Evolutionary conservation across 2,329 filamentous ascomycete genomes (phyloP), one percentile per base, ranked within the genome.

Genomic region (Fusarium sp.): DNA sequence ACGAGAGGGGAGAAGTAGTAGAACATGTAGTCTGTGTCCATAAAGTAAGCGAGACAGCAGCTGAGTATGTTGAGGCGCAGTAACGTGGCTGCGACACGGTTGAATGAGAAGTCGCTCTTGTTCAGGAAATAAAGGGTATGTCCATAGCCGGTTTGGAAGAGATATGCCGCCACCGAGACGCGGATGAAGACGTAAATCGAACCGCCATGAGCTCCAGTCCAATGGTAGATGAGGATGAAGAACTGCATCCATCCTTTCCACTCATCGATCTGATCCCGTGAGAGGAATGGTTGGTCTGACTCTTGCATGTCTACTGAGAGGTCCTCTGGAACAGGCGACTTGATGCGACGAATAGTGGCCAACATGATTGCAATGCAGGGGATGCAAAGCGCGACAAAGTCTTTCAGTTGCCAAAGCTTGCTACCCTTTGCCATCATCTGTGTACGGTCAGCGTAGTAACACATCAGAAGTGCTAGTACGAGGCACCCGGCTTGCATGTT

Each of bases 191-290:
- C 84, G 80, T 90, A 88, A 32, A 89, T 83, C 3, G 88, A 78
- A 4, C 64, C 69, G 3, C 40, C 82, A 73, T 67, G 87, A 6
- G 85, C 86, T 23, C 86, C 85, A 40, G 88, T 87, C 78, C 89
- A 91, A 69, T 90, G 86, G 74, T 89, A 91, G 16, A 89, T 81
- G 5, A 86, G 72, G 37, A 86, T 80, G 12, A 86, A 79, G 18
- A 83, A 82, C 72, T 91, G 89, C 87, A 92, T 89, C 84, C 88
- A 87, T 8, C 91, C 91, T 80, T 91, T 92, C 86, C 89, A 90
- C 77, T 92, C 91, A 65, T 91, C 86, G 0, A 87, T 88, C 72
- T 91, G 88, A 28, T 25, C 35, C 2, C 40, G 30, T 32, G 75
- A 42, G 30, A 65, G 33, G 12, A 67, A 61, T 3, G 18, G 9